Evolutionary conservation across 2,329 filamentous ascomycete genomes (phyloP).

Genomic region (Pezicula radicicola): DNA sequence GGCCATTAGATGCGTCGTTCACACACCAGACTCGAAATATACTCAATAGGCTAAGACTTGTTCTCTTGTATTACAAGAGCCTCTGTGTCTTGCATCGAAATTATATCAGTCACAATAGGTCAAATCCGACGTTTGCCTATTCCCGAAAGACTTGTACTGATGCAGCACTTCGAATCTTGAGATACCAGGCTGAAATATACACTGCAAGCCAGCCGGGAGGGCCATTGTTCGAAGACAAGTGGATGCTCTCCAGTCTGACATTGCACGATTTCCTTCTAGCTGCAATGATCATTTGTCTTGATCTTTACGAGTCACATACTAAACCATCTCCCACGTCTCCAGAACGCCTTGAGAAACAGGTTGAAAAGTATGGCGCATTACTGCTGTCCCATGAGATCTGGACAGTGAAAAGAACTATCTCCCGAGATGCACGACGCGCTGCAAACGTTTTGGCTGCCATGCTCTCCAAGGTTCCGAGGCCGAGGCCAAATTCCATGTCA

Average conservation of each 20-base stretch:
- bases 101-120: constrained; percentile 31
- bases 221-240: constrained; percentile 5
- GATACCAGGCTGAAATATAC: constrained; percentile 34
- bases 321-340: not conserved
- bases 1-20: constrained; percentile 3
- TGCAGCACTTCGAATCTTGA: constrained; percentile 42
- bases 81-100: constrained; percentile 13
- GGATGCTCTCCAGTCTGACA: constrained; percentile 11
- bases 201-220: constrained; percentile 7
- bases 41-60: constrained; percentile 7
- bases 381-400: constrained; percentile 9
- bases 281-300: constrained; percentile 12
- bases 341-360: not conserved
- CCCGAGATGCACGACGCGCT: constrained; percentile 8
- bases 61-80: constrained; percentile 8
- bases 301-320: constrained; percentile 6
- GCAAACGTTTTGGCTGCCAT: constrained; percentile 8
- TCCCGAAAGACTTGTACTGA: constrained; percentile 49
- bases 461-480: constrained; percentile 5
- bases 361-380: constrained; percentile 3
- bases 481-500: not conserved
- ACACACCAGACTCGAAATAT: constrained; percentile 6
- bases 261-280: constrained; percentile 11
- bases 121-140: constrained; percentile 46
- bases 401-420: not conserved